Conservation (phyloP, 192 early-diverging fungal genomes). For the Podila epicladia region DNA sequence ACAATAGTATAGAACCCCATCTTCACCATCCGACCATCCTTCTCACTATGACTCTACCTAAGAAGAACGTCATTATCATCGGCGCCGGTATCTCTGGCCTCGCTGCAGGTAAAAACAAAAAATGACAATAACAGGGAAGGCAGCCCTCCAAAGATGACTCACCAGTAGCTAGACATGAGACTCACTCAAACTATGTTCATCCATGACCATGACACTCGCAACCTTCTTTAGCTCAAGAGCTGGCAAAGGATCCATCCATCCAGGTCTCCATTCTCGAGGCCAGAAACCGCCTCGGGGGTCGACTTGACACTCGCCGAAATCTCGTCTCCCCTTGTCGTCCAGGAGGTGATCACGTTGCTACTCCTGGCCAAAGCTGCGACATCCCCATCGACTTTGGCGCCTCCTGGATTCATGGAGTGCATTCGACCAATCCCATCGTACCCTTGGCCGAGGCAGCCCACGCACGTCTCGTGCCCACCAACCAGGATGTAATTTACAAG, state of each 20-base stretch:
- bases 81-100: slow-evolving; percentile 54
- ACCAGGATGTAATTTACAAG: slow-evolving; percentile 33
- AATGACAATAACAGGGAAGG: neutral
- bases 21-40: neutral
- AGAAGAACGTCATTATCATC: slow-evolving; percentile 47
- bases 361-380: neutral
- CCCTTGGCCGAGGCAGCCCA: slow-evolving; percentile 24
- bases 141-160: neutral
- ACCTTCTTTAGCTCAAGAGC: slow-evolving; percentile 47
- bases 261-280: slow-evolving; percentile 49
- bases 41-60: slow-evolving; percentile 13
- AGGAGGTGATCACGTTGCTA: neutral
- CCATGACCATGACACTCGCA: neutral
- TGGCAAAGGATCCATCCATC: slow-evolving; percentile 49
- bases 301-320: slow-evolving; percentile 45
- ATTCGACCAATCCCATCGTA: slow-evolving; percentile 41
- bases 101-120: slow-evolving; percentile 36
- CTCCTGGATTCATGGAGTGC: slow-evolving; percentile 53
- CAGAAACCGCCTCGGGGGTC: slow-evolving; percentile 42
- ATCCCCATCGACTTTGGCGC: slow-evolving; percentile 54
- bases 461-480: slow-evolving; percentile 37
- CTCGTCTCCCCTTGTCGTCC: neutral
- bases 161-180: neutral
- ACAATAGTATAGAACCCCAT: neutral
- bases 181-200: neutral